Percentiles rank a stretch among this genome's conserved stretches.
These are phyloP conservation scores for Arctostaphylos glauca DNA, from an alignment of 148 eudicot species.

Conservation along the genomic window DNA sequence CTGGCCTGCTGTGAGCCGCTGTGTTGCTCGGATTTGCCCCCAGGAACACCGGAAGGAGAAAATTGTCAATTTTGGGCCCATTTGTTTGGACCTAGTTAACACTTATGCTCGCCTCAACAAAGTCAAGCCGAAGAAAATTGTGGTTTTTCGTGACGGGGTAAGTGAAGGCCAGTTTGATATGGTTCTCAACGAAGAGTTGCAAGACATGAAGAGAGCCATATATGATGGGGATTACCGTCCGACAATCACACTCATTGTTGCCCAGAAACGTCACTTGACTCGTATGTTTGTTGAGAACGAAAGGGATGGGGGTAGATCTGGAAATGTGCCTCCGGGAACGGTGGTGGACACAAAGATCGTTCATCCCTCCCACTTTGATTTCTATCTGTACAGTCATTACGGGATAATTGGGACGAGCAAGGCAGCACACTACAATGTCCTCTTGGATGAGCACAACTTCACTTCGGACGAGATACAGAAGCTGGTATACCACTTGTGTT, in stretches of 20 bases:
- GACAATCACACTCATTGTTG: slow-evolving; percentile 35
- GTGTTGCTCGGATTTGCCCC: slow-evolving; percentile 32
- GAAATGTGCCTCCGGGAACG: slow-evolving; percentile 45
- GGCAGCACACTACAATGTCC: slow-evolving; percentile 43
- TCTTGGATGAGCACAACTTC: slow-evolving; percentile 41
- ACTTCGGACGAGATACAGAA: slow-evolving; percentile 42
- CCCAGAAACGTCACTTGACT: slow-evolving; percentile 38
- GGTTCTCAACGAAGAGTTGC: slow-evolving; percentile 39
- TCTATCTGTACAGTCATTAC: slow-evolving; percentile 45
- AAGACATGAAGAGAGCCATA: slow-evolving; percentile 25
- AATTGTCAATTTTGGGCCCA: slow-evolving; percentile 33
- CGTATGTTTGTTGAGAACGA: slow-evolving; percentile 27
- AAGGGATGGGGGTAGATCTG: slow-evolving; percentile 14
- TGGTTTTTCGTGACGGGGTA: slow-evolving; percentile 46
- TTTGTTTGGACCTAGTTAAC: slow-evolving; percentile 32
- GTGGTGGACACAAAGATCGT: slow-evolving; percentile 38
- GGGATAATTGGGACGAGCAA: slow-evolving; percentile 56
- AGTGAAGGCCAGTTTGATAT: slow-evolving; percentile 42
- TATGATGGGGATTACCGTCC: slow-evolving; percentile 24
- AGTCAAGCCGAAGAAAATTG: slow-evolving; percentile 32
- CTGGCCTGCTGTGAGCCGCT: slow-evolving; percentile 41
- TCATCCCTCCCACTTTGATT: slow-evolving; percentile 31
- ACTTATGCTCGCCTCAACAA: slow-evolving; percentile 28
- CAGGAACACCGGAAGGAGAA: slow-evolving; percentile 29
- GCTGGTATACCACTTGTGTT: slow-evolving; percentile 49